Conservation (phyloP, 495 filamentous ascomycete genomes). For the Penicillium canescens region DNA sequence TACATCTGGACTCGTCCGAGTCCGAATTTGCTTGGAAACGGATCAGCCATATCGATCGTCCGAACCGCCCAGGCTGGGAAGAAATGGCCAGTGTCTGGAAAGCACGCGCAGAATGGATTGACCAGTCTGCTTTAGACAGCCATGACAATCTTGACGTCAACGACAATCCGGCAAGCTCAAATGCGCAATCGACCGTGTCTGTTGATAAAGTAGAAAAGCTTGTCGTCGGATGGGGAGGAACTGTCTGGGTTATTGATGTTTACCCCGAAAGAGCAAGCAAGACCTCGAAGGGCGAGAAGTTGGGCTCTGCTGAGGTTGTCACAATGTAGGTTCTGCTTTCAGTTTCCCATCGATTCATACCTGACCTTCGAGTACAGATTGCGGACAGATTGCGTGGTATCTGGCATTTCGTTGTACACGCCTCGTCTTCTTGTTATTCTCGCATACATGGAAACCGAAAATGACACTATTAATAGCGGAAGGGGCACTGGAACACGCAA, state of each 20-base stretch:
- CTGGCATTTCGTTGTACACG: constrained; percentile 95
- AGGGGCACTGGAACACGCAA: constrained; percentile 56
- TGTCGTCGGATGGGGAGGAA: constrained; percentile 91
- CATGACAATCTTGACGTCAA: constrained; percentile 55
- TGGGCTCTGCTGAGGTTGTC: constrained; percentile 82
- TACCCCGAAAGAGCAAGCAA: constrained; percentile 75
- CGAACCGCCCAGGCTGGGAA: constrained; percentile 78
- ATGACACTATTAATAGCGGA: constrained; percentile 39
- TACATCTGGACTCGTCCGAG: constrained; percentile 75
- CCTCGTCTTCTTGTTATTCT: constrained; percentile 86
- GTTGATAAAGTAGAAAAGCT: constrained; percentile 67
- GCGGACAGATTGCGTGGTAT: constrained; percentile 94
- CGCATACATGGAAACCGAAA: constrained; percentile 79
- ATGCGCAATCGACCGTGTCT: constrained; percentile 21
- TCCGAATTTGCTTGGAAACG: constrained; percentile 89
- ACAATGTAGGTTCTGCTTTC: constrained; percentile 69
- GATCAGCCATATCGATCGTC: constrained; percentile 87
- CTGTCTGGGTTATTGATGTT: constrained; percentile 92
- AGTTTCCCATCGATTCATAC: background rate
- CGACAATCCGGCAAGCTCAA: constrained; percentile 25
- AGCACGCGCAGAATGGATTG: constrained; percentile 86
- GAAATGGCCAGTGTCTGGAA: constrained; percentile 97
- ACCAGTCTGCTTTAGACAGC: constrained; percentile 70
- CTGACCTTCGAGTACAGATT: constrained; percentile 54
- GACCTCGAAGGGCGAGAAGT: constrained; percentile 66